Percentiles rank a stretch among this genome's conserved stretches.
Evolutionary conservation across 495 filamentous ascomycete genomes (phyloP).

Genomic region (Penicillium coprophilum): DNA sequence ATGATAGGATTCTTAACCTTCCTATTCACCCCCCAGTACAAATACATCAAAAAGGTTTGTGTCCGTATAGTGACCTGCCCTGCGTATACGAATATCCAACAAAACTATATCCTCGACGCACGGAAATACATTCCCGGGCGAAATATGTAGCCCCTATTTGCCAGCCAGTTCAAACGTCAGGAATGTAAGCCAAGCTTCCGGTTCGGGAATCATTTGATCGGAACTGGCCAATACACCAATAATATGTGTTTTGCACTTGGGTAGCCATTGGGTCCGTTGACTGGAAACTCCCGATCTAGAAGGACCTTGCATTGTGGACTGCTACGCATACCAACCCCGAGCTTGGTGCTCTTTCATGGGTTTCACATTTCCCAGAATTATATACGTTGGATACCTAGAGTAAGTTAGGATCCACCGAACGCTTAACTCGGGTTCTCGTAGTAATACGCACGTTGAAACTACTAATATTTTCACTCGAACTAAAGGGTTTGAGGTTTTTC

Average conservation of each 20-base stretch:
- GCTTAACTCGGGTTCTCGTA: not conserved
- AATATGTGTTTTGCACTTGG: not conserved
- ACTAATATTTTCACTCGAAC: not conserved
- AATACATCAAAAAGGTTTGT: not conserved
- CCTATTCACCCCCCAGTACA: not conserved
- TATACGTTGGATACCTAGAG: not conserved
- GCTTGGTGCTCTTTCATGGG: not conserved
- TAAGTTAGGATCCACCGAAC: not conserved
- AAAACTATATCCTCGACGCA: not conserved
- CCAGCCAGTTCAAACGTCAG: slow-evolving; percentile 2
- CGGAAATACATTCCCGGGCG: not conserved
- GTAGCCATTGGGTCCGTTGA: not conserved
- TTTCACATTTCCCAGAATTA: not conserved
- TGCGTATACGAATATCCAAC: not conserved
- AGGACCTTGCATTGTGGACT: slow-evolving; percentile 14
- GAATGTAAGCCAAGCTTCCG: slow-evolving; percentile 22
- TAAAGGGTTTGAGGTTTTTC: not conserved
- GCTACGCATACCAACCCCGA: slow-evolving; percentile 13
- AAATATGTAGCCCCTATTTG: not conserved
- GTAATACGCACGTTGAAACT: not conserved
- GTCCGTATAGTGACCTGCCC: not conserved
- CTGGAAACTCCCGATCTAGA: slow-evolving; percentile 11
- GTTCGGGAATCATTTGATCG: not conserved
- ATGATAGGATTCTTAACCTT: not conserved
- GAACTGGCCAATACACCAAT: not conserved